Evolutionary conservation across 306 rosid genomes (phyloP), one percentile per base, ranked within the genome.

Genomic region (Psophocarpus tetragonolobus): DNA sequence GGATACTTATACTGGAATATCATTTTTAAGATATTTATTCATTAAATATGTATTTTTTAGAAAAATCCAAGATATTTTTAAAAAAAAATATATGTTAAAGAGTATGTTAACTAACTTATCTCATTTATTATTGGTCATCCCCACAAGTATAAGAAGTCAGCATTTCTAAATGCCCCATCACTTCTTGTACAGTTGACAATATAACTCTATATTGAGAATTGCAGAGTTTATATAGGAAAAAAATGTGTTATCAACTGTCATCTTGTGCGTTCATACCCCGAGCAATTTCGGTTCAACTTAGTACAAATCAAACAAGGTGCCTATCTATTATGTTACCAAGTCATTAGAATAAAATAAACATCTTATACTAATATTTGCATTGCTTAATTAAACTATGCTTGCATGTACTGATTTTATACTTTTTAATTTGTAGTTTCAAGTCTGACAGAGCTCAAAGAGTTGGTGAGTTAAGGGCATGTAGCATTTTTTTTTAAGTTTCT

Each of bases 291-390:
- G 29, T 67, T 35, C 84, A 84, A 38, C 84, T 87, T 4, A 38
- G 14, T 51, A 73, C 64, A 56, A 45, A 29, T 39, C 64, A 50
- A 68, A 57, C 58, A 75, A 87, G 91, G 91, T 87, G 4, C 20
- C 24, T 73, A 39, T 23, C 30, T 32, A 4, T 48, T 38, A 8
- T 4, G 15, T 8, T 27, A 11, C 18, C 45, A 27, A 11, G 5
- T 9, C 23, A 33, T 15, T 15, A 24, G 6, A 39, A 4, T 33
- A 10, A 15, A 39, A 4, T 33, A 10, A 15, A 30, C 23, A 62
- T 62, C 24, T 36, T 64, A 10, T 6, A 3, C 67, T n/a, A 13
- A 8, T 18, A 18, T 68, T 32, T 63, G 32, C 54, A 26, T 35
- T 70, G 18, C 10, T 35, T 61, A 32, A 63, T 33, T 38, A 12